Conservation (phyloP, 257 asterid genomes). For the Nicotiana paniculata region DNA sequence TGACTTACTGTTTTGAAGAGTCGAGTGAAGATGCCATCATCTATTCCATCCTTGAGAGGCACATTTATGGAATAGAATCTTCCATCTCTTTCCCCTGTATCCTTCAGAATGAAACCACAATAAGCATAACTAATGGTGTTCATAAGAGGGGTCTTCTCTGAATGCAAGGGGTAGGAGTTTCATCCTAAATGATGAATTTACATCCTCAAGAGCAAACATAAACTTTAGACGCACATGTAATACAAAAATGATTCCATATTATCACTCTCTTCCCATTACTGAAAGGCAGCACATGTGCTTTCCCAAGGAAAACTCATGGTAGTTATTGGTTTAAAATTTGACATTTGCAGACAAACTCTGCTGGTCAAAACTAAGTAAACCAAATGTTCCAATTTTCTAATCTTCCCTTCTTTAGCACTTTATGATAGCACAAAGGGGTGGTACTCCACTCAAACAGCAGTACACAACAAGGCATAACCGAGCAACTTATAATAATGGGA, state of each 20-base stretch:
- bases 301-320: not conserved
- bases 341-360: not conserved
- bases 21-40: conserved; percentile 77
- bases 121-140: conserved; percentile 5
- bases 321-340: conserved; percentile 4
- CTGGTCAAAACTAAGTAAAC: not conserved
- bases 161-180: not conserved
- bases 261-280: not conserved
- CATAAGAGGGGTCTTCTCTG: not conserved
- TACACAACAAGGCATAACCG: not conserved
- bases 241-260: not conserved
- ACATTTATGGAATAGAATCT: conserved; percentile 92
- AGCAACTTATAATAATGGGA: not conserved
- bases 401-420: not conserved
- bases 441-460: not conserved
- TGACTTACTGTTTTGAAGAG: conserved; percentile 74
- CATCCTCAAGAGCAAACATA: not conserved
- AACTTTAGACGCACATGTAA: not conserved
- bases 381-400: not conserved
- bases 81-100: conserved; percentile 94
- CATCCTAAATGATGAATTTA: not conserved
- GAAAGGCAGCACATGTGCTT: not conserved
- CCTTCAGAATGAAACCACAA: conserved; percentile 55
- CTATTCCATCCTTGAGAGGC: conserved; percentile 95
- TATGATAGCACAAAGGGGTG: not conserved